Percentiles rank a stretch among this genome's conserved stretches.
phyloP scores from a whole-genome alignment of 805 yeast species.

The Ogataea pilisensis region DNA sequence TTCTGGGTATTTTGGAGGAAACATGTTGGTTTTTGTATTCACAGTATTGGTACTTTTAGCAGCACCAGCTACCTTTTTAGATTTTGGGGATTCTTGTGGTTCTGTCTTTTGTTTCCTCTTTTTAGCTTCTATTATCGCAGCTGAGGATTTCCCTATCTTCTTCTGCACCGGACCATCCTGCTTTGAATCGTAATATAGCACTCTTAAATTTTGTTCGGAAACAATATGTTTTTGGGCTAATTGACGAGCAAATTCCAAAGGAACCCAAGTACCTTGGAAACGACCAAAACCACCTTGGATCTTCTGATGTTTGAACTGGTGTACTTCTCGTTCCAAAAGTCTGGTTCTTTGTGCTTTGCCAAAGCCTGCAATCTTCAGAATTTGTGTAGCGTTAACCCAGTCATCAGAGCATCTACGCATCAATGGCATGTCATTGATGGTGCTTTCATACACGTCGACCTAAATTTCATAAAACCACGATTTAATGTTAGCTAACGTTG shows the following conservation, averaged over 20 bases:
- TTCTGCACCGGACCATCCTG: conserved; percentile 41
- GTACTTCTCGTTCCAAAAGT: conserved; percentile 71
- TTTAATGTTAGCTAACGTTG: conserved; percentile 3
- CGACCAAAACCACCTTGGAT: conserved; percentile 84
- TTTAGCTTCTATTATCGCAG: conserved; percentile 18
- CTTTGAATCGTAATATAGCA: conserved; percentile 51
- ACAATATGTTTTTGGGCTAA: conserved; percentile 51
- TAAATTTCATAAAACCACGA: conserved; percentile 4
- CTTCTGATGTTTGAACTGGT: conserved; percentile 61
- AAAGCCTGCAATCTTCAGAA: conserved; percentile 70
- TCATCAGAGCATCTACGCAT: conserved; percentile 91
- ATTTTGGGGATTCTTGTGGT: conserved; percentile 11
- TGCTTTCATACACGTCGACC: conserved; percentile 56
- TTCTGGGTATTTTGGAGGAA: background rate
- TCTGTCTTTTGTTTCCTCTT: conserved; percentile 32
- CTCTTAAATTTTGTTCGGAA: conserved; percentile 45
- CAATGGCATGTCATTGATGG: conserved; percentile 65
- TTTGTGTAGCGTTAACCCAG: conserved; percentile 91
- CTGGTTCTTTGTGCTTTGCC: conserved; percentile 78
- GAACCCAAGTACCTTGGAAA: conserved; percentile 86
- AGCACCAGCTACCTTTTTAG: conserved; percentile 8
- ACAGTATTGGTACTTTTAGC: conserved; percentile 4
- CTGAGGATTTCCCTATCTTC: conserved; percentile 31
- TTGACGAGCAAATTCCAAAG: conserved; percentile 58
- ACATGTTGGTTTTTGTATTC: conserved; percentile 1